Percentiles rank a stretch among this genome's conserved stretches.
phyloP scores from a whole-genome alignment of 2,329 filamentous ascomycete genomes.

The Hymenoscyphus albidus region DNA sequence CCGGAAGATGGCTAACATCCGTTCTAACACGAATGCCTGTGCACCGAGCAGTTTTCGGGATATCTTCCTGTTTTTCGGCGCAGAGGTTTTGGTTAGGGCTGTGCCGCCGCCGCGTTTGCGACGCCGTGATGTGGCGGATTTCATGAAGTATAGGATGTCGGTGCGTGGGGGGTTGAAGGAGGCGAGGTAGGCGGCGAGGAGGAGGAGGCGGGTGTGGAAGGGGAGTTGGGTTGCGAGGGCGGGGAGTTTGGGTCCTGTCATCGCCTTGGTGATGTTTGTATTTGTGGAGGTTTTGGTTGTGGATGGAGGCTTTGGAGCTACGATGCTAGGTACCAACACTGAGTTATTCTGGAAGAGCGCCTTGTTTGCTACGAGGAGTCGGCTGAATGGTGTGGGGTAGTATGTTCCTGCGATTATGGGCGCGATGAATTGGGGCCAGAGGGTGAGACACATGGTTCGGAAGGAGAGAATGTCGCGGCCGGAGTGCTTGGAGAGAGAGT shows the following conservation, averaged over 20 bases:
- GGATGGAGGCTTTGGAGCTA: conserved; percentile 33
- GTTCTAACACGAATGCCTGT: conserved; percentile 72
- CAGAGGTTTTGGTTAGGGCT: conserved; percentile 33
- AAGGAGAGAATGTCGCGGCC: conserved; percentile 76
- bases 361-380: conserved; percentile 69
- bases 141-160: conserved; percentile 70
- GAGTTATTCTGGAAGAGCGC: conserved; percentile 68
- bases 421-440: conserved; percentile 82
- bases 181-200: conserved; percentile 75
- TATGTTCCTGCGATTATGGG: conserved; percentile 69
- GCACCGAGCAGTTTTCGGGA: conserved; percentile 73
- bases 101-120: conserved; percentile 43
- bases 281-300: conserved; percentile 14
- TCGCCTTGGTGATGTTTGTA: background rate
- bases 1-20: conserved; percentile 73
- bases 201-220: conserved; percentile 67
- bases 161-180: conserved; percentile 75
- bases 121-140: conserved; percentile 35
- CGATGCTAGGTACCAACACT: conserved; percentile 63
- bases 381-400: conserved; percentile 75
- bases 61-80: conserved; percentile 64
- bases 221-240: conserved; percentile 58
- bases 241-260: conserved; percentile 6
- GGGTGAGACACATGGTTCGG: conserved; percentile 60
- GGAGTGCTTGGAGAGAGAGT: conserved; percentile 76